Conservation (phyloP, 352 stramenopile species). For the Phytophthora pini region DNA sequence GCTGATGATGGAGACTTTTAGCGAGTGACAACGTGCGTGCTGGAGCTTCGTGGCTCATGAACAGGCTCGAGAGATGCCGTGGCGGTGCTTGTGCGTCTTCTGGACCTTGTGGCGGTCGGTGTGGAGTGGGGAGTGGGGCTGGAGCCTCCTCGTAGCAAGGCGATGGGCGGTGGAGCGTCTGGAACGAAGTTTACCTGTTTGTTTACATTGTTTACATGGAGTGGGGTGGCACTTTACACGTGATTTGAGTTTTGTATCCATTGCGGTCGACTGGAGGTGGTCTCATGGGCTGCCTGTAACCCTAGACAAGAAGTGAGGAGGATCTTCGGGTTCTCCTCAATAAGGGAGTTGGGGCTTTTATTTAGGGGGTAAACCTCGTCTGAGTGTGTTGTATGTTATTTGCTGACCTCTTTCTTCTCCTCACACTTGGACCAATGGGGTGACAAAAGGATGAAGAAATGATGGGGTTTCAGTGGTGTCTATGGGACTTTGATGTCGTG, state of each 20-base stretch:
- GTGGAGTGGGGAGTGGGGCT: conserved; percentile 22
- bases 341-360: neutral
- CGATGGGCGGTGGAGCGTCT: conserved; percentile 24
- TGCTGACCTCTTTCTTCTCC: conserved; percentile 83
- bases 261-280: conserved; percentile 42
- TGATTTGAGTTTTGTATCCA: conserved; percentile 22
- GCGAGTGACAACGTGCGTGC: conserved; percentile 31
- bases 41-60: conserved; percentile 3
- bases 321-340: conserved; percentile 10
- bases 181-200: conserved; percentile 11
- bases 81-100: conserved; percentile 7
- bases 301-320: conserved; percentile 53
- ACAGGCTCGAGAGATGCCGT: neutral
- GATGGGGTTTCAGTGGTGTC: conserved; percentile 62
- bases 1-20: conserved; percentile 32
- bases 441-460: conserved; percentile 76
- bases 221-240: conserved; percentile 17
- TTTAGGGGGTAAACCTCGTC: conserved; percentile 15
- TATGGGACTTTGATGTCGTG: conserved; percentile 13
- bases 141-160: neutral
- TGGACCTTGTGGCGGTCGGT: conserved; percentile 3
- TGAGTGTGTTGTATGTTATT: conserved; percentile 60
- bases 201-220: conserved; percentile 16
- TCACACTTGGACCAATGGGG: conserved; percentile 28
- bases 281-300: conserved; percentile 72